Evolutionary conservation across 169 alveolate genomes (phyloP).

Genomic region (Perkinsus olseni): DNA sequence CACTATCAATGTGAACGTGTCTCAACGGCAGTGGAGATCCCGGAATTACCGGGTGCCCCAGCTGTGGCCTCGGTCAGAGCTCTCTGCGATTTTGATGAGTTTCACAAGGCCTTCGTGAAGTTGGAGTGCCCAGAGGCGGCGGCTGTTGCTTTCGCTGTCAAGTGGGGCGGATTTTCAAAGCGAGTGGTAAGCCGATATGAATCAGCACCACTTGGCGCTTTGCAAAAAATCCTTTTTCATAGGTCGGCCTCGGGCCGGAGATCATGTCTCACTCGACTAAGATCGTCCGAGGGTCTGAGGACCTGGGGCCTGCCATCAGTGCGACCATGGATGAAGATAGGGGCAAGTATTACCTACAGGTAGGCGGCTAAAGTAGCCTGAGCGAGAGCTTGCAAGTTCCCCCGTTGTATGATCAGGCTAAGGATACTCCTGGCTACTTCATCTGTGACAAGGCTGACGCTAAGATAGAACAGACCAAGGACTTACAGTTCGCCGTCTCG

Average conservation of each 20-base stretch:
- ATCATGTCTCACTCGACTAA: not conserved
- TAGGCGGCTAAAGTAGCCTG: not conserved
- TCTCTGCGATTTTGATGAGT: not conserved
- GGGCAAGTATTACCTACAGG: not conserved
- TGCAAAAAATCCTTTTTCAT: not conserved
- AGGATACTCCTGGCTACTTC: not conserved
- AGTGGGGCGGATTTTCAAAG: not conserved
- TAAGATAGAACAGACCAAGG: not conserved
- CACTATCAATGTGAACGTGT: not conserved
- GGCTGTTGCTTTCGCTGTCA: not conserved
- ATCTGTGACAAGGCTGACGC: not conserved
- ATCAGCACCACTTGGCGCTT: not conserved
- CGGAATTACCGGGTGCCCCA: not conserved
- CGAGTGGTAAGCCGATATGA: not conserved
- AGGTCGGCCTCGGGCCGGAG: not conserved
- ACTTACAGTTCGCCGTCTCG: not conserved
- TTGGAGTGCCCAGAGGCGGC: not conserved
- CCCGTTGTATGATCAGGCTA: not conserved
- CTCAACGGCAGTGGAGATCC: not conserved
- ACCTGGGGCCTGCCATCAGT: not conserved
- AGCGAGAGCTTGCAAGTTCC: not conserved
- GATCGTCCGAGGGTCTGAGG: not conserved
- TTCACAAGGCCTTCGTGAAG: not conserved
- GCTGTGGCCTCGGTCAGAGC: not conserved
- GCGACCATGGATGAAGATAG: not conserved